phyloP scores from a whole-genome alignment of 805 yeast genomes.

The Sugiyamaella marilandica region DNA sequence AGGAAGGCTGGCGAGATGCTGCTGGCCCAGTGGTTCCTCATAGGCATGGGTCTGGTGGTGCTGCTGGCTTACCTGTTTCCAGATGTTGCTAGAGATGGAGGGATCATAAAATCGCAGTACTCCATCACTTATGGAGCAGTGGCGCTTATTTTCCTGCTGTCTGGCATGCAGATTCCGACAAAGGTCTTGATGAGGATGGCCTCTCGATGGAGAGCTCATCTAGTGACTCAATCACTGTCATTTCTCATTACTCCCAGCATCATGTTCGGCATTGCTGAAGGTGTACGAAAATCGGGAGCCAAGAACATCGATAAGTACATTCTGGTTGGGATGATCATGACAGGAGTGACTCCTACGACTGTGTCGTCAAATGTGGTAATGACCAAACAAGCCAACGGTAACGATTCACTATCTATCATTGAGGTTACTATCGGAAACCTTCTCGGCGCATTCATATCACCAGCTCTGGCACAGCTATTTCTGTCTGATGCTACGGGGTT shows the following conservation, averaged over 20 bases:
- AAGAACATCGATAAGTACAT: slow-evolving; percentile 67
- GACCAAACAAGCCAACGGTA: slow-evolving; percentile 84
- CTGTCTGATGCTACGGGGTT: slow-evolving; percentile 50
- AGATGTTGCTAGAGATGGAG: slow-evolving; percentile 78
- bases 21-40: slow-evolving; percentile 66
- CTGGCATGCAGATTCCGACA: slow-evolving; percentile 75
- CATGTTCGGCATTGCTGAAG: slow-evolving; percentile 68
- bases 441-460: slow-evolving; percentile 82
- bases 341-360: slow-evolving; percentile 87
- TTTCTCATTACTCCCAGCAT: slow-evolving; percentile 68
- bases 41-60: slow-evolving; percentile 64
- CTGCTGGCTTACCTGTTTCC: slow-evolving; percentile 77
- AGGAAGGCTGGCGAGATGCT: slow-evolving; percentile 2
- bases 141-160: slow-evolving; percentile 74
- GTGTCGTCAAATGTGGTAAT: slow-evolving; percentile 89
- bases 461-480: slow-evolving; percentile 76
- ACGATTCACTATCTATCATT: slow-evolving; percentile 69
- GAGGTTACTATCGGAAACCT: slow-evolving; percentile 84
- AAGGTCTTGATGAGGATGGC: slow-evolving; percentile 56
- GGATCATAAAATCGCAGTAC: slow-evolving; percentile 67
- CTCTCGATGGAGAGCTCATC: slow-evolving; percentile 77
- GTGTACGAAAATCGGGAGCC: slow-evolving; percentile 56
- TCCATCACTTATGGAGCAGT: slow-evolving; percentile 83
- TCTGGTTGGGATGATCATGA: slow-evolving; percentile 73
- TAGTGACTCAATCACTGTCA: slow-evolving; percentile 59